Percentiles rank a stretch among this genome's conserved stretches.
Evolutionary conservation across 2,329 filamentous ascomycete genomes (phyloP).

Genomic region (Alternaria arborescens): DNA sequence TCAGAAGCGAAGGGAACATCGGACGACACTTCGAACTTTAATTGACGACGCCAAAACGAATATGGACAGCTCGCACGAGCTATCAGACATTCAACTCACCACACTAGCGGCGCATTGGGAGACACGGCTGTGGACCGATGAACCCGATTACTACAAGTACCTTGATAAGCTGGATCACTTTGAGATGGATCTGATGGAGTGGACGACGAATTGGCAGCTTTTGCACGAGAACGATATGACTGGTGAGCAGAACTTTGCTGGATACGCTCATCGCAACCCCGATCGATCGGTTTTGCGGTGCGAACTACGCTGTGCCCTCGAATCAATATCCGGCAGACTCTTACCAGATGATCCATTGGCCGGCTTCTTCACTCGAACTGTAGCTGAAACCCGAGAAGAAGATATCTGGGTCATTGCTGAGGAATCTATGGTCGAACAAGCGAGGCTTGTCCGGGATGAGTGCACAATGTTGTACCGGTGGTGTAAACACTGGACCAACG

Average conservation of each 20-base stretch:
- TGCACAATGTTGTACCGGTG: background rate
- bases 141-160: background rate
- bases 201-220: background rate
- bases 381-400: background rate
- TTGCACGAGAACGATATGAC: background rate
- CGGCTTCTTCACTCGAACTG: background rate
- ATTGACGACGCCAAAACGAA: background rate
- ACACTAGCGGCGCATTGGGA: background rate
- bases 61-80: background rate
- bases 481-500: background rate
- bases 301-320: background rate
- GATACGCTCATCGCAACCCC: background rate
- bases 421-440: background rate
- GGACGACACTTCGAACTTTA: background rate
- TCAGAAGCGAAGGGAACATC: background rate
- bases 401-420: background rate
- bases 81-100: background rate
- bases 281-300: background rate
- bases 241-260: background rate
- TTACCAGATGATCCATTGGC: background rate
- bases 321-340: background rate
- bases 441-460: background rate
- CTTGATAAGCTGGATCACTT: background rate
- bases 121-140: background rate
- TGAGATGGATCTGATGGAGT: background rate